Percentiles rank a stretch among this genome's conserved stretches.
Conservation (phyloP, 139 green algal species). For the Asterochloris erici region DNA sequence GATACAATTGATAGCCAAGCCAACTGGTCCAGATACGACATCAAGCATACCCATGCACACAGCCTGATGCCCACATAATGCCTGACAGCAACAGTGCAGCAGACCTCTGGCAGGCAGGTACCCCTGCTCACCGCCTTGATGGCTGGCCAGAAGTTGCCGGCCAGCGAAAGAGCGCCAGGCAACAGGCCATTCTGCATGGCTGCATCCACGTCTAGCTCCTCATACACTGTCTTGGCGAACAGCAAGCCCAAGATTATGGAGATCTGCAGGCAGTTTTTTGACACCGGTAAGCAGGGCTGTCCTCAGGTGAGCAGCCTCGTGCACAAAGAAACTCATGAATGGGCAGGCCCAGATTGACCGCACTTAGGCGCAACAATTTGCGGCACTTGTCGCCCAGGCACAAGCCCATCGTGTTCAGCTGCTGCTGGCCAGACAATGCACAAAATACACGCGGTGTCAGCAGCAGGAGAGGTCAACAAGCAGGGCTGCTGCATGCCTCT, state of each 20-base stretch:
- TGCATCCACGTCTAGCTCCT: constrained; percentile 83
- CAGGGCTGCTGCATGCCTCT: neutral
- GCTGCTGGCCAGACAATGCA: too few species aligned
- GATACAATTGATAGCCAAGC: too few species aligned
- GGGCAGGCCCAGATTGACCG: neutral
- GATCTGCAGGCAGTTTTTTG: neutral
- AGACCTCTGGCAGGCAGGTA: neutral
- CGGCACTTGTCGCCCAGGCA: too few species aligned
- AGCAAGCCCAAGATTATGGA: constrained; percentile 31
- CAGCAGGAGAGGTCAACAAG: constrained; percentile 42
- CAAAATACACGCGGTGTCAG: too few species aligned
- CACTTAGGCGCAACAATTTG: neutral
- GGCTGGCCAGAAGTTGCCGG: constrained; percentile 50
- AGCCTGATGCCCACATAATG: too few species aligned
- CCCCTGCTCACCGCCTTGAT: neutral
- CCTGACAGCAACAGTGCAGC: too few species aligned
- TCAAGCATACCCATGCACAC: too few species aligned
- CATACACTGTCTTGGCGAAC: constrained; percentile 48
- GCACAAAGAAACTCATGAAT: neutral
- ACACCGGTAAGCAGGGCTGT: too few species aligned
- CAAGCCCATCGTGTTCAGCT: too few species aligned
- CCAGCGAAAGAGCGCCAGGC: constrained; percentile 48
- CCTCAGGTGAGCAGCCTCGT: neutral
- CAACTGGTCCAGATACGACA: too few species aligned
- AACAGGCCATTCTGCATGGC: constrained; percentile 72